Conservation (phyloP, 2,329 filamentous ascomycete genomes). For the Eutypa lata region DNA sequence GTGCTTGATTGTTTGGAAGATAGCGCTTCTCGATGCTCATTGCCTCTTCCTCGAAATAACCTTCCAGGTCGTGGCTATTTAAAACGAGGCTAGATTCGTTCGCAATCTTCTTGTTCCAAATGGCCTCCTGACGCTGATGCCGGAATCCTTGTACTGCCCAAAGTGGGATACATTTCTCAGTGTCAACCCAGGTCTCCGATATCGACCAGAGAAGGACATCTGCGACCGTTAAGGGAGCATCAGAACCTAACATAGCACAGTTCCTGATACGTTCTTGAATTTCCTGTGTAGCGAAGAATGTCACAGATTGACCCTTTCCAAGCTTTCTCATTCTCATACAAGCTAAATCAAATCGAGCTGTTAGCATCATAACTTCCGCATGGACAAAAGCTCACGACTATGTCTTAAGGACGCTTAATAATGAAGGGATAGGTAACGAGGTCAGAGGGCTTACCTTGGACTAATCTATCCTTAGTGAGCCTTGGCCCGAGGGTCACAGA, state of each 20-base stretch:
- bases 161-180: conserved; percentile 6
- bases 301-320: conserved; percentile 62
- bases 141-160: conserved; percentile 11
- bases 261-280: conserved; percentile 36
- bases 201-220: conserved; percentile 6
- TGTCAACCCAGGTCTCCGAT: conserved; percentile 9
- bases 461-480: conserved; percentile 65
- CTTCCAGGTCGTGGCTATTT: neutral
- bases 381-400: neutral
- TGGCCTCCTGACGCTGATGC: conserved; percentile 6
- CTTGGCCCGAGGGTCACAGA: conserved; percentile 64
- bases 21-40: conserved; percentile 7
- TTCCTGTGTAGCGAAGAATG: conserved; percentile 59
- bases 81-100: neutral
- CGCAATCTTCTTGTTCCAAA: conserved; percentile 5
- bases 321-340: conserved; percentile 72
- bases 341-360: conserved; percentile 35
- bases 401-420: neutral
- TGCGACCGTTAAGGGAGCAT: neutral
- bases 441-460: conserved; percentile 54
- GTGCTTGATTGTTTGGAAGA: neutral
- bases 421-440: neutral
- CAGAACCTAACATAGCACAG: neutral
- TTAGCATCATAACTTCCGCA: neutral
- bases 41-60: conserved; percentile 8